A percentile compares a stretch with the other conserved stretches of the same genome.
Evolutionary conservation across 75 land plant genomes (phyloP).

Genomic region (Larix kaempferi): DNA sequence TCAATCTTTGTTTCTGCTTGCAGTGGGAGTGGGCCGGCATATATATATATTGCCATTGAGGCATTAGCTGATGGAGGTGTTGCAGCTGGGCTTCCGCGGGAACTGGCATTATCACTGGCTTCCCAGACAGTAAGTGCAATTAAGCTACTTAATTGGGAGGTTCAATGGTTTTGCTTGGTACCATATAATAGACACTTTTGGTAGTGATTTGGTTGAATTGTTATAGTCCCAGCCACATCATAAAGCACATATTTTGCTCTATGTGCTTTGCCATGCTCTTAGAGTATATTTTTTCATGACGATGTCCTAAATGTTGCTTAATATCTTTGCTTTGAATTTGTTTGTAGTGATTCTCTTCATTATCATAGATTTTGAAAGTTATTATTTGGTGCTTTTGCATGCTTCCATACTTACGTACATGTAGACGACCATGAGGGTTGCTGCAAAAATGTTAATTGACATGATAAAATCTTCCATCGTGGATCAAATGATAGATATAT

Average conservation of each 20-base stretch:
- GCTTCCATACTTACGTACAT: neutral
- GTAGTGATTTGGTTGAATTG: neutral
- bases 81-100: slow-evolving; percentile 95
- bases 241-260: neutral
- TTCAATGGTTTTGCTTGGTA: neutral
- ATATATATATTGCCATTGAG: slow-evolving; percentile 88
- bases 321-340: no score
- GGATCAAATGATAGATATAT: no score
- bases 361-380: neutral
- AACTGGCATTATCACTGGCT: slow-evolving; percentile 80
- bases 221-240: neutral
- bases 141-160: neutral
- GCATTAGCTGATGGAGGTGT: slow-evolving; percentile 99
- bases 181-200: neutral
- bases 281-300: neutral
- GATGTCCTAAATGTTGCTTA: neutral
- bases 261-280: neutral
- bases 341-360: neutral
- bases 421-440: no score
- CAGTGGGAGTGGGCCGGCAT: slow-evolving; percentile 99
- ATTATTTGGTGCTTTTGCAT: neutral
- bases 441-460: no score
- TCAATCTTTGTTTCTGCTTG: neutral
- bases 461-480: no score
- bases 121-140: slow-evolving; percentile 80